Evolutionary conservation across 345 rosid genomes (phyloP), one percentile per base, ranked within the genome.

Genomic region (Sapria himalayana): DNA sequence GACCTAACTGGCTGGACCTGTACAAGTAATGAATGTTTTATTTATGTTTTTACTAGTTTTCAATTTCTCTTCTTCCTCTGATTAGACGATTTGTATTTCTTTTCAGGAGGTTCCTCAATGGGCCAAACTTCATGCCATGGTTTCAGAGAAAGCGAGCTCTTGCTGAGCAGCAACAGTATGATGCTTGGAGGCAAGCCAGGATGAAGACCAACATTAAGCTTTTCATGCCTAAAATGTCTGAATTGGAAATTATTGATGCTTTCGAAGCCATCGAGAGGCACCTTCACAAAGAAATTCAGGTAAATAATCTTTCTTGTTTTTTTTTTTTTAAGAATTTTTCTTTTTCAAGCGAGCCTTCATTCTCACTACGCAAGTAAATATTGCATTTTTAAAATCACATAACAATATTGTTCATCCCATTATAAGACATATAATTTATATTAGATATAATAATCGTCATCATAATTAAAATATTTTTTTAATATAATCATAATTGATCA

Each of bases 101-200:
- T 17, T 63, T 51, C 73, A 89, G 98, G 77, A 71, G 81, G 61
- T 89, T 89, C 64, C 57, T 89, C 52, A 61, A 40, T 39, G 98
- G 98, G 54, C 86, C 85, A 12, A 89, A 89, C 60, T 89, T 89
- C 64, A 46, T 63, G 66, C 86, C 98, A 13, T 89, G 98, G 98
- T 89, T 89, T 54, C 81, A 66, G 52, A 69, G 93, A 61, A 60
- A 93, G 46, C 81, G 75, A 27, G 61, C 70, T 13, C 74, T 71
- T 46, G 84, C 81, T 0, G 74, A 82, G 66, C 91, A 74, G 55
- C 93, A 89, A 52, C 98, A 89, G 39, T 67, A 69, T 57, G 76
- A 75, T 48, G 55, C 79, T 45, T 89, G 95, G 95, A 74, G 69
- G 71, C 65, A 69, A 48, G 86, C 93, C 31, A 89, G 95, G 58